Conservation (phyloP, 2,329 filamentous ascomycete genomes). For the Rasamsonia emersonii region DNA sequence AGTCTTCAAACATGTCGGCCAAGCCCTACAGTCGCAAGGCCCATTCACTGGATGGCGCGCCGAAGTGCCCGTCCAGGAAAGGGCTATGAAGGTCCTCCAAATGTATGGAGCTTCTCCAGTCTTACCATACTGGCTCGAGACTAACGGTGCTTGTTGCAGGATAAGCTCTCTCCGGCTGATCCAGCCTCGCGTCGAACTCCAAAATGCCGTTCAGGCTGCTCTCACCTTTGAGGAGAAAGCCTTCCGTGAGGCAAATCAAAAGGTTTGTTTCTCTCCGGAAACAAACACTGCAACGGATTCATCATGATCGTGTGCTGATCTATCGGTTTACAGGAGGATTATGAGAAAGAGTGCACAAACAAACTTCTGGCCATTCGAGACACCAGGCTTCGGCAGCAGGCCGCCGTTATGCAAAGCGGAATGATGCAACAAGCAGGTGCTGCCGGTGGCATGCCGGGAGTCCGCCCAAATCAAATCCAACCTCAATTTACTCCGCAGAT, state of each 20-base stretch:
- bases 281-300: too few relatives aligned
- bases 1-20: constrained; percentile 31
- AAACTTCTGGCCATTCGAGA: constrained; percentile 39
- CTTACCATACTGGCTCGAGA: background rate
- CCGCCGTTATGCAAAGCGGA: constrained; percentile 30
- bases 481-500: constrained; percentile 43
- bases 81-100: constrained; percentile 35
- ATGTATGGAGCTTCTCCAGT: constrained; percentile 23
- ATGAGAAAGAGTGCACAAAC: constrained; percentile 35
- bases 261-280: constrained; percentile 14
- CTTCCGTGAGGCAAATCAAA: constrained; percentile 33
- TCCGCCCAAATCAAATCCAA: constrained; percentile 31
- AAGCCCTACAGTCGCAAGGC: constrained; percentile 32
- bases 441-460: constrained; percentile 22
- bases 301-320: too few relatives aligned
- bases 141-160: constrained; percentile 17
- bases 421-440: constrained; percentile 29
- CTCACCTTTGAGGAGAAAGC: constrained; percentile 38
- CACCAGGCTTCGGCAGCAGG: constrained; percentile 33
- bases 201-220: constrained; percentile 32
- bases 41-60: constrained; percentile 38
- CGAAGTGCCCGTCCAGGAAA: constrained; percentile 30
- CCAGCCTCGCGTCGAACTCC: constrained; percentile 31
- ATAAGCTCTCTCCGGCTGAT: constrained; percentile 39
- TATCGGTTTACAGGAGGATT: constrained; percentile 31